phyloP scores from a whole-genome alignment of 2,329 filamentous ascomycete species.

The Exophiala mesophila region DNA sequence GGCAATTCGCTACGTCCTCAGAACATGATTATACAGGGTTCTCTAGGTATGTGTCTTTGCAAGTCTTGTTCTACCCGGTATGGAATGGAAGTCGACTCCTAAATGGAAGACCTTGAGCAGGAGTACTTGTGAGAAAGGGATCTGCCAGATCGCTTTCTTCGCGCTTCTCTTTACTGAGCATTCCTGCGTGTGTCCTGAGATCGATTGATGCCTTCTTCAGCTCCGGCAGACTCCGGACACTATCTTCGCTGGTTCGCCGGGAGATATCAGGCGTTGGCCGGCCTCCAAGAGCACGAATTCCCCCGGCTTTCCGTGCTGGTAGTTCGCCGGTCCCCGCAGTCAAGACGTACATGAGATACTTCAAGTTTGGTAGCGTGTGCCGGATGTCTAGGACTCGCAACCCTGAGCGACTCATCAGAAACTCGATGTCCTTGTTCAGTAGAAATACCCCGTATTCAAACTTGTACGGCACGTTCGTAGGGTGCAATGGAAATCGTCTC shows the following conservation, averaged over 20 bases:
- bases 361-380: conserved; percentile 87
- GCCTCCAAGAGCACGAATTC: conserved; percentile 45
- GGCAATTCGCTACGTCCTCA: too few species aligned
- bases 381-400: conserved; percentile 82
- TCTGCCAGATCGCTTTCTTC: not conserved
- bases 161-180: conserved; percentile 13
- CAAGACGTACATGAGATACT: conserved; percentile 85
- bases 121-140: not conserved
- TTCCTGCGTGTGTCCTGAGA: conserved; percentile 4
- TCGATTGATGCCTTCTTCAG: conserved; percentile 4
- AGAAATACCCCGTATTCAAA: conserved; percentile 96
- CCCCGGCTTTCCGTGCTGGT: conserved; percentile 52
- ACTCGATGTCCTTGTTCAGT: conserved; percentile 92
- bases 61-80: too few species aligned
- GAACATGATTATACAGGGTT: too few species aligned
- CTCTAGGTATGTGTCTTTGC: too few species aligned
- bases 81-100: not conserved
- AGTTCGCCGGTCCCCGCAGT: conserved; percentile 68
- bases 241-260: conserved; percentile 39
- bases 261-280: conserved; percentile 35
- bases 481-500: conserved; percentile 75
- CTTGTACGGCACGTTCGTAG: conserved; percentile 71
- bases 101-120: not conserved
- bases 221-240: conserved; percentile 24
- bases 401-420: conserved; percentile 59